A percentile compares a stretch with the other conserved stretches of the same genome.
Conservation (phyloP, 73 alveolate genomes). For the Paramecium biaurelia region DNA sequence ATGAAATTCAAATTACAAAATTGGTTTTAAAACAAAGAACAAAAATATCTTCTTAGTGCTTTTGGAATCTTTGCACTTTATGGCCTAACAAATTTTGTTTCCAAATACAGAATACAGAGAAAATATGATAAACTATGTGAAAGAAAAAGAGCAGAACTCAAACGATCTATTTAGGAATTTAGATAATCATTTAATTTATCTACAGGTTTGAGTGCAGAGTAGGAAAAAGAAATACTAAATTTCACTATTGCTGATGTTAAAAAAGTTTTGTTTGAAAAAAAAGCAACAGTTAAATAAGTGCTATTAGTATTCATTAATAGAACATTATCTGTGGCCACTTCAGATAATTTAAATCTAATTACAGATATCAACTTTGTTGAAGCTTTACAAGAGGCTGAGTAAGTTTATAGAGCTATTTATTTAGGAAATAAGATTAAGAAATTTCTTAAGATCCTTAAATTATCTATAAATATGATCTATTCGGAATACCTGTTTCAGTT, state of each 20-base stretch:
- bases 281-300: background rate
- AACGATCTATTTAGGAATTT: background rate
- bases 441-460: conserved; percentile 33
- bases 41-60: background rate
- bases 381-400: conserved; percentile 59
- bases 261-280: background rate
- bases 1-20: background rate
- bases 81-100: background rate
- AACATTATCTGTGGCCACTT: conserved; percentile 6
- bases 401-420: background rate
- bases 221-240: background rate
- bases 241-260: background rate
- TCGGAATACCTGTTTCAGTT: conserved; percentile 85
- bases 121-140: background rate
- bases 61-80: background rate
- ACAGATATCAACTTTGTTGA: conserved; percentile 55
- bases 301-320: background rate
- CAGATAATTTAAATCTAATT: background rate
- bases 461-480: conserved; percentile 39
- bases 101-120: background rate
- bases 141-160: background rate
- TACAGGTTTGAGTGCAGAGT: background rate
- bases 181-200: background rate
- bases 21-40: background rate
- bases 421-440: conserved; percentile 32